These are phyloP conservation scores for Eucalyptus erythrocorys DNA, from an alignment of 345 rosid species.

Conservation along the genomic window DNA sequence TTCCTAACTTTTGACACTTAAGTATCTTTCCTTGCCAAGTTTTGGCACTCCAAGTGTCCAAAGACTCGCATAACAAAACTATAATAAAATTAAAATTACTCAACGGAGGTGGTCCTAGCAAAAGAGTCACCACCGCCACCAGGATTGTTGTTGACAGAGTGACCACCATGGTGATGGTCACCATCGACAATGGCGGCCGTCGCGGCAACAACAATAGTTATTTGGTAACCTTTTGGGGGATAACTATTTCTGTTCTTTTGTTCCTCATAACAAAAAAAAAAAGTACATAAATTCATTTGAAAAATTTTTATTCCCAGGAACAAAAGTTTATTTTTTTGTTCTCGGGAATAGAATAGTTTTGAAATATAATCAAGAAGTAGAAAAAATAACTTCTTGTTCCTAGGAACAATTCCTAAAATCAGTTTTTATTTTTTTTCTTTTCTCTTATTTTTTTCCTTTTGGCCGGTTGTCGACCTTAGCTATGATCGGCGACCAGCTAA, in stretches of 20 bases:
- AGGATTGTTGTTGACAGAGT: fast-evolving
- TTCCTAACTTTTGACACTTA: too few relatives aligned
- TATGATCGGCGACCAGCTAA: fast-evolving
- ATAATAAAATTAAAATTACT: too few relatives aligned
- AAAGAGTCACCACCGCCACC: too few relatives aligned
- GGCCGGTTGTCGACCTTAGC: fast-evolving
- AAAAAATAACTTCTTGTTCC: fast-evolving
- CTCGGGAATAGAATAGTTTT: too few relatives aligned
- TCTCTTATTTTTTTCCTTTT: too few relatives aligned
- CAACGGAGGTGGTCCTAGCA: too few relatives aligned
- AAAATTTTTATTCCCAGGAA: fast-evolving
- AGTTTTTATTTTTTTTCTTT: fast-evolving
- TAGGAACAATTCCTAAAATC: fast-evolving
- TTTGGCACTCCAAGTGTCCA: too few relatives aligned
- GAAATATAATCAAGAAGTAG: fast-evolving
- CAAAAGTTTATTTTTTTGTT: too few relatives aligned
- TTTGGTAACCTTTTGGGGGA: fast-evolving
- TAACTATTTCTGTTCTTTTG: too few relatives aligned
- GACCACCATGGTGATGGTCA: fast-evolving
- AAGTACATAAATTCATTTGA: fast-evolving
- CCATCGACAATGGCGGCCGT: fast-evolving
- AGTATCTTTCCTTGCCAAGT: fast-evolving
- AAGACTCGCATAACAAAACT: too few relatives aligned
- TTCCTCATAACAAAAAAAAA: fast-evolving
- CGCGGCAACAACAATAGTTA: fast-evolving